A percentile compares a stretch with the other conserved stretches of the same genome.
Evolutionary conservation across 176 grass and related monocot genomes (phyloP).

Genomic region (bread wheat (Triticum aestivum)): IWGSC_CS_RefSeq_v2.1 NC_057796.1:24115801-24116300

Average conservation of each 20-base stretch:
- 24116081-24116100: not conserved
- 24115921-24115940: not conserved
- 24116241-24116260: too few relatives aligned
- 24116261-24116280: too few relatives aligned
- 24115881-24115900: conserved; percentile 1
- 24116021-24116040: not conserved
- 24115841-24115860: not conserved
- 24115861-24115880: too few relatives aligned
- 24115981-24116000: too few relatives aligned
- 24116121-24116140: not conserved
- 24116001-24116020: too few relatives aligned
- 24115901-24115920: not conserved
- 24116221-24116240: too few relatives aligned
- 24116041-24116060: not conserved
- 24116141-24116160: too few relatives aligned
- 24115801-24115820: not conserved
- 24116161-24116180: too few relatives aligned
- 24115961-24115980: not conserved
- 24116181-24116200: too few relatives aligned
- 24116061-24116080: not conserved
- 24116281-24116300: too few relatives aligned
- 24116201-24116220: too few relatives aligned
- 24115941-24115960: not conserved
- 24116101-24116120: not conserved
- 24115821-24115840: not conserved